These are phyloP conservation scores for Amylocarpus encephaloides DNA, from an alignment of 2,329 filamentous ascomycete genomes.

Conservation along the genomic window DNA sequence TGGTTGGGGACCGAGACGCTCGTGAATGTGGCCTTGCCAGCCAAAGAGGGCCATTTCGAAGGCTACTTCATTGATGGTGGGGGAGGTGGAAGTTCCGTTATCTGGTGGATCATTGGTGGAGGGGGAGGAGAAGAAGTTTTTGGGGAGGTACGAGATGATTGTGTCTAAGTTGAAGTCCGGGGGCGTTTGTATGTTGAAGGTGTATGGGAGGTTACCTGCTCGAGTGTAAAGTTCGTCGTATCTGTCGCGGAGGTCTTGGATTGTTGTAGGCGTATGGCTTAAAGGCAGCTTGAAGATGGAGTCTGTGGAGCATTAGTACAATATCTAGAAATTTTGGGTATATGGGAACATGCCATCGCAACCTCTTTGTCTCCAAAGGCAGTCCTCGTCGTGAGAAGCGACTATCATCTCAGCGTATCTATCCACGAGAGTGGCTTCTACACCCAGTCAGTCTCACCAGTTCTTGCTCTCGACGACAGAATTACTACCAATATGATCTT, in stretches of 20 bases:
- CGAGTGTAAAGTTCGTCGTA: conserved; percentile 57
- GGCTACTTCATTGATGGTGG: conserved; percentile 51
- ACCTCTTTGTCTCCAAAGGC: conserved; percentile 80
- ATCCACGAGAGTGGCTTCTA: conserved; percentile 62
- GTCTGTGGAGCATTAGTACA: conserved; percentile 36
- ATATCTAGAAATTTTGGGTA: not conserved
- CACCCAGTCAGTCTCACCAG: conserved; percentile 20
- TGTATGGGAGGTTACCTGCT: conserved; percentile 52
- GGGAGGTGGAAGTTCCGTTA: no score
- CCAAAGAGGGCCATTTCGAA: conserved; percentile 66
- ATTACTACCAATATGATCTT: conserved; percentile 53
- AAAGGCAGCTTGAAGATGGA: conserved; percentile 56
- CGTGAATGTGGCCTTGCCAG: conserved; percentile 53
- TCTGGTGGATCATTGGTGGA: not conserved
- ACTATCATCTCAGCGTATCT: conserved; percentile 70
- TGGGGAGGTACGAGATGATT: conserved; percentile 44
- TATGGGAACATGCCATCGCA: conserved; percentile 62
- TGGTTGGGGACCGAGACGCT: conserved; percentile 24
- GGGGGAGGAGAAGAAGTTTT: conserved; percentile 44
- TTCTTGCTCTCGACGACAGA: conserved; percentile 2
- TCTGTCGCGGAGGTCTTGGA: conserved; percentile 53
- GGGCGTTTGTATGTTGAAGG: conserved; percentile 52
- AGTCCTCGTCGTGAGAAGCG: conserved; percentile 70
- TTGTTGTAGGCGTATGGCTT: conserved; percentile 51
- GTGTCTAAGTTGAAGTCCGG: conserved; percentile 45